phyloP scores from a whole-genome alignment of 2,329 filamentous ascomycete genomes.

The Salinomyces thailandicus region DNA sequence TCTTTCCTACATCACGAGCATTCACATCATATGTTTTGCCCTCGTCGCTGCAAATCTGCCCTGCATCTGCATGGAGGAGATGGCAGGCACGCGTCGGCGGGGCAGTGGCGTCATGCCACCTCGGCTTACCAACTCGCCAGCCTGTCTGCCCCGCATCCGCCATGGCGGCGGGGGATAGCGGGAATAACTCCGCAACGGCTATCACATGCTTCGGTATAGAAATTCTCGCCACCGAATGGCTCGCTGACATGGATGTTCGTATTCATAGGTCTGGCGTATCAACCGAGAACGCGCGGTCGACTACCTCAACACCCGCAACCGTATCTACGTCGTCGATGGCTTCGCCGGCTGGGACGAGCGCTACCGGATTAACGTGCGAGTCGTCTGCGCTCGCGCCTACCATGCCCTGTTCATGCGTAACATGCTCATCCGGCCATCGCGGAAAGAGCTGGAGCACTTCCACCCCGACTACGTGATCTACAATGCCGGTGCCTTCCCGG shows the following conservation, averaged over 20 bases:
- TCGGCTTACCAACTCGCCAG: slow-evolving; percentile 5
- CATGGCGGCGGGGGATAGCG: too few species aligned
- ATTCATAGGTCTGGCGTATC: slow-evolving; percentile 92
- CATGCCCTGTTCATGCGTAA: slow-evolving; percentile 99
- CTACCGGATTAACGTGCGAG: slow-evolving; percentile 93
- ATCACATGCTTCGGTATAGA: slow-evolving; percentile 2
- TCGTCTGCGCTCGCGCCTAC: slow-evolving; percentile 97
- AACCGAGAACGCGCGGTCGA: slow-evolving; percentile 98
- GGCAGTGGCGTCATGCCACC: slow-evolving; percentile 6
- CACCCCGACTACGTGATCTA: slow-evolving; percentile 99
- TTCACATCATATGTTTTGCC: not conserved
- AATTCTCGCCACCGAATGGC: too few species aligned
- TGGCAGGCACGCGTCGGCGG: slow-evolving; percentile 2
- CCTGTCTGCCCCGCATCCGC: not conserved
- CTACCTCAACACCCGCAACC: slow-evolving; percentile 97
- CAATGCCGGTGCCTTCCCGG: slow-evolving; percentile 96
- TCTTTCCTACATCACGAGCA: slow-evolving; percentile 11
- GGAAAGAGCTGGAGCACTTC: slow-evolving; percentile 91
- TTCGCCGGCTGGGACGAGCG: slow-evolving; percentile 98
- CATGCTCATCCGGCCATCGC: slow-evolving; percentile 93
- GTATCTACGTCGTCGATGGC: slow-evolving; percentile 96
- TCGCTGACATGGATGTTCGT: too few species aligned
- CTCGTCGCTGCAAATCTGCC: not conserved
- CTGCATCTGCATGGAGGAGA: slow-evolving; percentile 1
- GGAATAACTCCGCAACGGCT: too few species aligned